Evolutionary conservation across 768 basidiomycete species (phyloP).

Genomic region (Gymnopilus junonius): DNA sequence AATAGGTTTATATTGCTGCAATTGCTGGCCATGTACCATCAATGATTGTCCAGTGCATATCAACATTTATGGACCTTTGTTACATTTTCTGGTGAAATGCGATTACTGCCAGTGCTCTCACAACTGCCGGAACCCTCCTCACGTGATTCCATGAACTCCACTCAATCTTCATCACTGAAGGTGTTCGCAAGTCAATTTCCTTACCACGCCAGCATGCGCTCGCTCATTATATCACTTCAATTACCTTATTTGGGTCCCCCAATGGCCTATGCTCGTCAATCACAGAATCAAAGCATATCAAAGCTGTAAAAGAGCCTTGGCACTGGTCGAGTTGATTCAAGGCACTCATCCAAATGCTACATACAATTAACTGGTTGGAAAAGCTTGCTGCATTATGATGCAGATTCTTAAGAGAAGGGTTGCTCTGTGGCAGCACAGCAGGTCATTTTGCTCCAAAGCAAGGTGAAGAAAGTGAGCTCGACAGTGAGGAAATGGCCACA

Average conservation of each 20-base stretch:
- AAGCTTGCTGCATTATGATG: no score
- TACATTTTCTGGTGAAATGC: constrained; percentile 24
- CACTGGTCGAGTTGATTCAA: constrained; percentile 31
- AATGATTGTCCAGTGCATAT: no score
- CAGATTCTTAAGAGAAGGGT: no score
- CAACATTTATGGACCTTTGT: constrained; percentile 32
- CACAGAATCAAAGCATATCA: constrained; percentile 39
- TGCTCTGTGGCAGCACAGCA: constrained; percentile 20
- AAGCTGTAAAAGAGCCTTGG: constrained; percentile 41
- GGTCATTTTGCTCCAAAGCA: constrained; percentile 15
- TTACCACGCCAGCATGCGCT: constrained; percentile 37
- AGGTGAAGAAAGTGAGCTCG: not conserved
- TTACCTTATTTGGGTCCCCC: constrained; percentile 31
- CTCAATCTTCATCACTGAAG: constrained; percentile 21
- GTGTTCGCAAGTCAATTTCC: constrained; percentile 26
- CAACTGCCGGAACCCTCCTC: constrained; percentile 16
- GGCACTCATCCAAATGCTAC: constrained; percentile 35
- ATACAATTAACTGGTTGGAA: constrained; percentile 23
- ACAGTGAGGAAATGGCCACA: not conserved
- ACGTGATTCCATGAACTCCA: constrained; percentile 24
- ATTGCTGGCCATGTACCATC: no score
- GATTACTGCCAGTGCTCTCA: constrained; percentile 20
- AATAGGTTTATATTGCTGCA: no score
- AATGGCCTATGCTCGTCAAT: constrained; percentile 41
- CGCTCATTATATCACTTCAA: constrained; percentile 27